These are phyloP conservation scores for Alternaria burnsii DNA, from an alignment of 2,329 filamentous ascomycete genomes.

Conservation along the genomic window DNA sequence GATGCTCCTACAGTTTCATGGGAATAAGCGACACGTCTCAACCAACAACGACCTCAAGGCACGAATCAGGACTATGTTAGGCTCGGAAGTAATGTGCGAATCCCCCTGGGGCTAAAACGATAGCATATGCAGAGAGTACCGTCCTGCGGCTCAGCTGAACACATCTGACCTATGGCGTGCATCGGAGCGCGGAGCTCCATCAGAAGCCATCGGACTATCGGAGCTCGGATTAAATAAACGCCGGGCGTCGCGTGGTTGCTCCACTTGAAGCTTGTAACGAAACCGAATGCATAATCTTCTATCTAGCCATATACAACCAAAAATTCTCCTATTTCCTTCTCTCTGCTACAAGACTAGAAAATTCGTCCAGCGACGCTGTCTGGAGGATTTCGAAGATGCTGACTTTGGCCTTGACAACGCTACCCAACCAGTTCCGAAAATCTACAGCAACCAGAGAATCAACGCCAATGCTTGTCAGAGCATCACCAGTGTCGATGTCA, in stretches of 20 bases:
- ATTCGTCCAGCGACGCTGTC: slow-evolving; percentile 1
- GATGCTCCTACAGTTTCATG: slow-evolving; percentile 20
- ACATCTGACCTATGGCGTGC: background rate
- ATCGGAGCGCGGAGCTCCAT: background rate
- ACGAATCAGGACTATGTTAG: background rate
- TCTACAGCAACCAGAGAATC: slow-evolving; percentile 10
- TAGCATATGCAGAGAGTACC: background rate
- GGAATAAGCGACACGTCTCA: slow-evolving; percentile 14
- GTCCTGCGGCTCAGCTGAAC: background rate
- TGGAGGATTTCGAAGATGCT: slow-evolving; percentile 9
- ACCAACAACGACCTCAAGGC: background rate
- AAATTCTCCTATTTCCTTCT: background rate
- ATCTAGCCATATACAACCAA: background rate
- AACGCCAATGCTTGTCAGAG: slow-evolving; percentile 4
- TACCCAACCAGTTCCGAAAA: slow-evolving; percentile 9
- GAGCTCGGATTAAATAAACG: background rate
- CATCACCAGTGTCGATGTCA: background rate
- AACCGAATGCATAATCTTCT: background rate
- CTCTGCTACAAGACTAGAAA: background rate
- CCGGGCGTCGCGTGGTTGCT: too few species aligned
- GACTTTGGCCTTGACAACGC: slow-evolving; percentile 1
- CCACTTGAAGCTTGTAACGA: background rate
- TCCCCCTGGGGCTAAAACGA: background rate
- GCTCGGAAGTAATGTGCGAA: background rate
- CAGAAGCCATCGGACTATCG: background rate